Percentiles rank a stretch among this genome's conserved stretches.
Conservation (phyloP, 1,284 basidiomycete species). For the Malassezia cuniculi region DNA sequence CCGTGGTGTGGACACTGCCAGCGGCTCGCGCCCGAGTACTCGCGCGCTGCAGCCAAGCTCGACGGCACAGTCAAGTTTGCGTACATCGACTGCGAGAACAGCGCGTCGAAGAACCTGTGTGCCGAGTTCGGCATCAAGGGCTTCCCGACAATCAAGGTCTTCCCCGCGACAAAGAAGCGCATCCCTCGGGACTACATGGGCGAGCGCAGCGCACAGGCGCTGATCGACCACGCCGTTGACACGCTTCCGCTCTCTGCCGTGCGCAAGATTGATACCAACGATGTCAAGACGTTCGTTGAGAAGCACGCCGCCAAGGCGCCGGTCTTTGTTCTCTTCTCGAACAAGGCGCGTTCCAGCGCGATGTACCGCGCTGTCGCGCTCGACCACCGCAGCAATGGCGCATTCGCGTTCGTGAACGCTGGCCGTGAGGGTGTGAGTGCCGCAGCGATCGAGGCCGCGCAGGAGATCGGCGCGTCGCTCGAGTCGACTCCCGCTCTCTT, state of each 20-base stretch:
- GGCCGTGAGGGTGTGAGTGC: conserved; percentile 23
- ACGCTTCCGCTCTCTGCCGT: conserved; percentile 56
- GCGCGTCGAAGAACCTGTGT: conserved; percentile 66
- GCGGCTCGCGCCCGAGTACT: conserved; percentile 69
- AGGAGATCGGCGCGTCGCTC: conserved; percentile 27
- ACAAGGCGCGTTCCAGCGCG: conserved; percentile 33
- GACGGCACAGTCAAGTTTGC: conserved; percentile 74
- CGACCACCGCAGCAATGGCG: conserved; percentile 31
- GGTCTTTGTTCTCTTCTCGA: conserved; percentile 38
- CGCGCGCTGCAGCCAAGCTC: conserved; percentile 64
- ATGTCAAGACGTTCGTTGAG: conserved; percentile 38
- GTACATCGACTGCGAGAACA: conserved; percentile 80
- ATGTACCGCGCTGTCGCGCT: conserved; percentile 39
- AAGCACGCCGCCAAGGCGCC: conserved; percentile 15
- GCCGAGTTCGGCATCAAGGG: conserved; percentile 73
- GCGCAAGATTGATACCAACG: conserved; percentile 55
- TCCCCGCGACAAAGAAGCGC: conserved; percentile 47
- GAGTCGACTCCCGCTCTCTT: conserved; percentile 28
- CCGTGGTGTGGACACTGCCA: conserved; percentile 59
- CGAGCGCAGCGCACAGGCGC: conserved; percentile 59
- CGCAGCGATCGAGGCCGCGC: conserved; percentile 18
- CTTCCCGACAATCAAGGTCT: conserved; percentile 73
- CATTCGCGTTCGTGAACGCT: conserved; percentile 33
- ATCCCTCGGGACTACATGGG: conserved; percentile 60
- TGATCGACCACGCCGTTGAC: conserved; percentile 65